Conservation (phyloP, 1,139 yeast genomes). For the Kodamaea sp. region DNA sequence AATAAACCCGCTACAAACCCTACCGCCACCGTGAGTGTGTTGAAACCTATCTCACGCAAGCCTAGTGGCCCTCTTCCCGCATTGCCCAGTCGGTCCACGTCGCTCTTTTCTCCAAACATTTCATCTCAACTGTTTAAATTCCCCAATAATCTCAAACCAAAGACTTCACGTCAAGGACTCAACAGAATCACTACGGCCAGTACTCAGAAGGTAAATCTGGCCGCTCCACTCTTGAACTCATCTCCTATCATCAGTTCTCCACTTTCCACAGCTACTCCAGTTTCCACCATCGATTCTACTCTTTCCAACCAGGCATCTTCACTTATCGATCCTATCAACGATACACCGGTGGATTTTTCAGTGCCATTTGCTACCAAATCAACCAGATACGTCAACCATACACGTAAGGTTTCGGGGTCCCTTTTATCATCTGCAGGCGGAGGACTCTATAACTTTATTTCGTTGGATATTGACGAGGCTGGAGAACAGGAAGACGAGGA, state of each 20-base stretch:
- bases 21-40: constrained; percentile 8
- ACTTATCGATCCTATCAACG: constrained; percentile 42
- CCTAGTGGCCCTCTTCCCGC: constrained; percentile 20
- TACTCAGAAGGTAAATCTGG: constrained; percentile 10
- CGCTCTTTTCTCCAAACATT: neutral
- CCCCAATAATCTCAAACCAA: constrained; percentile 20
- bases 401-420: constrained; percentile 24
- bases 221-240: constrained; percentile 19
- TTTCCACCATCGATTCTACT: constrained; percentile 29
- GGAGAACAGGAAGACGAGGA: constrained; percentile 28
- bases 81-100: constrained; percentile 7
- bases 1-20: constrained; percentile 7
- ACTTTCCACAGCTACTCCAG: constrained; percentile 34
- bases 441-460: constrained; percentile 22
- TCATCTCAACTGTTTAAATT: constrained; percentile 17
- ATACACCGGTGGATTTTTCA: constrained; percentile 43
- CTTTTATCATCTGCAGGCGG: constrained; percentile 27
- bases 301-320: constrained; percentile 21
- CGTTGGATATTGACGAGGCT: constrained; percentile 30
- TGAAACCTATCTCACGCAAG: constrained; percentile 22
- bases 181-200: constrained; percentile 15
- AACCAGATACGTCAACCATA: constrained; percentile 16
- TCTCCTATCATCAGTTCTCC: constrained; percentile 42
- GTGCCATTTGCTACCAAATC: constrained; percentile 24
- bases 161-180: constrained; percentile 20